A percentile compares a stretch with the other conserved stretches of the same genome.
Conservation (phyloP, 345 rosid species). For the Streptanthus diversifolius region DNA sequence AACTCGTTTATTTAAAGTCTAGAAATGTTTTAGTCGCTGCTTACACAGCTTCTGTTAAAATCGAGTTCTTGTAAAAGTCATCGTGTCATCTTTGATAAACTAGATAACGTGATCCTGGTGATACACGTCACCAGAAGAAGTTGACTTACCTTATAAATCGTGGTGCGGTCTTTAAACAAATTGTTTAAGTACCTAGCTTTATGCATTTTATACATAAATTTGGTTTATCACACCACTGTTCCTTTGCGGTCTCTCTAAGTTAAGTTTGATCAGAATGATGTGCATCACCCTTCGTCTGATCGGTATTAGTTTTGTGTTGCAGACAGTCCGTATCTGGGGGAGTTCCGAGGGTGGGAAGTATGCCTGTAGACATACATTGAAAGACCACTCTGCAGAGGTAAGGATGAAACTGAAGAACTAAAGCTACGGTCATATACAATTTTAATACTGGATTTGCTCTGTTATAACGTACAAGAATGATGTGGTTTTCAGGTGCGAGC, state of each 20-base stretch:
- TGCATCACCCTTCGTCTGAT: background rate
- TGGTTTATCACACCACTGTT: background rate
- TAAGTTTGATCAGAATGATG: background rate
- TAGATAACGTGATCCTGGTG: background rate
- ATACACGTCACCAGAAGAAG: background rate
- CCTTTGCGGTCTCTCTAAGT: background rate
- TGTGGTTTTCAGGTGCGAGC: constrained; percentile 78
- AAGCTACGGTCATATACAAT: background rate
- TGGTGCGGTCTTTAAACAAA: background rate
- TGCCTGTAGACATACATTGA: constrained; percentile 69
- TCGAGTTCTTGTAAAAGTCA: background rate
- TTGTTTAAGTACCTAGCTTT: background rate
- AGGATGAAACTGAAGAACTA: constrained; percentile 6
- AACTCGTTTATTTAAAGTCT: background rate
- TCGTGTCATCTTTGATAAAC: background rate
- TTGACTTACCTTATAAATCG: background rate
- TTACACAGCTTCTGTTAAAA: background rate
- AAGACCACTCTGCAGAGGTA: constrained; percentile 96
- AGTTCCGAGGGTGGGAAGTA: constrained; percentile 82
- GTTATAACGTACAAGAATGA: background rate
- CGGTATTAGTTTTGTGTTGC: constrained; percentile 22
- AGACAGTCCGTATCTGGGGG: constrained; percentile 99
- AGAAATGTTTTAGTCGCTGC: background rate
- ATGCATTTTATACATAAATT: background rate
- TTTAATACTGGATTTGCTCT: background rate